Evolutionary conservation across 2,329 filamentous ascomycete genomes (phyloP), one percentile per base, ranked within the genome.

Genomic region (Diplocarpon rosae): DNA sequence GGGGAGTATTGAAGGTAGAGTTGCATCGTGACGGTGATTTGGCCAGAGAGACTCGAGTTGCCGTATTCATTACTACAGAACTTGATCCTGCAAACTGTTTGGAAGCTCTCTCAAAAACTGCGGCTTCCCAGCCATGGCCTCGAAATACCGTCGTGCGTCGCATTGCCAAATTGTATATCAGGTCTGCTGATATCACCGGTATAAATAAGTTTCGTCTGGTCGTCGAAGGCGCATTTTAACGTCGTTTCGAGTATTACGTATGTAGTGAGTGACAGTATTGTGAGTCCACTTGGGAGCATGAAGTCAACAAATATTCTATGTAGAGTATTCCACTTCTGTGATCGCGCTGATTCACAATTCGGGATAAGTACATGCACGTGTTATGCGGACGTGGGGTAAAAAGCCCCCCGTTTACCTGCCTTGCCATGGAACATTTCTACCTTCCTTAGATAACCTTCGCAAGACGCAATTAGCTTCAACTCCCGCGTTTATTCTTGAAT

Each of bases 131-230:
- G 37, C 49, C 55, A 47, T 49, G 49, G 33, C 49, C 49, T 46
- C 49, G 45, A 28, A 52, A 35, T 20, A 52, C 32, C 29, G 50
- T 45, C n/a, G 51, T 46, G 46, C 49, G 52, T 48, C 54, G 57
- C 59, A 61, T 61, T 45, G 52, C 48, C 28, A 15, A 37, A 41
- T 47, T 41, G 31, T 52, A 39, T 47, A 49, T 49, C 43, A 49
- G 40, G 40, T 40, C 47, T 48, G 45, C 54, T 52, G 46, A 45
- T 52, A 58, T 61, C 57, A 61, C 48, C 55, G 53, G 44, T 43
- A 32, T 45, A 52, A 45, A 45, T 49, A 37, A 47, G 39, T 50
- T 42, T 36, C 33, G 47, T 52, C 43, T 42, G 27, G 29, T 47
- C 50, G 48, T 50, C 46, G 49, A 41, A 45, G 33, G 51, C 42